Percentiles rank a stretch among this genome's conserved stretches.
Conservation (phyloP, 768 basidiomycete genomes). For the Scleroderma bovista region DNA sequence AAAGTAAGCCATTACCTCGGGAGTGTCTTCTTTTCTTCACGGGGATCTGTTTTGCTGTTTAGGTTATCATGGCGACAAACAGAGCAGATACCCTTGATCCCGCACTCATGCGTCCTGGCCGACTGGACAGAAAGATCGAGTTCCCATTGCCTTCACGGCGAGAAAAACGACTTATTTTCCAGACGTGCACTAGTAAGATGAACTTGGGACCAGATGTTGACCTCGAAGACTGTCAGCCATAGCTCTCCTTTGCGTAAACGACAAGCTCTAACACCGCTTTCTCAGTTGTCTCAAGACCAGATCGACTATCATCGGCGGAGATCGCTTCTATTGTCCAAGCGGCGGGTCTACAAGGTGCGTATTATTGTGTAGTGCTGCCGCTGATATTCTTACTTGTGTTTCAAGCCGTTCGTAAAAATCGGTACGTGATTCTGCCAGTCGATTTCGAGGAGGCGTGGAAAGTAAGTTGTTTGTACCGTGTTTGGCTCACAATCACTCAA, state of each 20-base stretch:
- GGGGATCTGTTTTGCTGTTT: conserved; percentile 32
- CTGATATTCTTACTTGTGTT: conserved; percentile 1
- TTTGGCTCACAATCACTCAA: conserved; percentile 34
- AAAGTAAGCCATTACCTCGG: conserved; percentile 51
- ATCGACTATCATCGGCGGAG: conserved; percentile 92
- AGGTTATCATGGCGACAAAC: conserved; percentile 99
- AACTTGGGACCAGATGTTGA: conserved; percentile 97
- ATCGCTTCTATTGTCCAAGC: conserved; percentile 95
- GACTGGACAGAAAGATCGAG: conserved; percentile 97
- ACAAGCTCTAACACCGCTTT: conserved; percentile 8
- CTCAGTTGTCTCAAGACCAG: conserved; percentile 92
- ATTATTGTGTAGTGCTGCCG: not conserved
- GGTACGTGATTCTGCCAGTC: conserved; percentile 92
- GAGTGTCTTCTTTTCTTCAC: not conserved
- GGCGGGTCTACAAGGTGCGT: conserved; percentile 87
- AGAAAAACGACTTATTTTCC: conserved; percentile 96
- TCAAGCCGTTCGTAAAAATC: conserved; percentile 92
- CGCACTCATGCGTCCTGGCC: conserved; percentile 93
- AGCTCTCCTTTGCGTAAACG: conserved; percentile 1
- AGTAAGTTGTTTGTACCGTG: conserved; percentile 63
- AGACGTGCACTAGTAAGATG: conserved; percentile 96
- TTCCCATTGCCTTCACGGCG: conserved; percentile 92
- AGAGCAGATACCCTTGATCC: conserved; percentile 97
- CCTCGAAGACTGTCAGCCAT: conserved; percentile 88
- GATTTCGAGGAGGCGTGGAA: conserved; percentile 99